Percentiles rank a stretch among this genome's conserved stretches.
phyloP scores from a whole-genome alignment of 441 rosid genomes.

The Brassica balearica region DNA sequence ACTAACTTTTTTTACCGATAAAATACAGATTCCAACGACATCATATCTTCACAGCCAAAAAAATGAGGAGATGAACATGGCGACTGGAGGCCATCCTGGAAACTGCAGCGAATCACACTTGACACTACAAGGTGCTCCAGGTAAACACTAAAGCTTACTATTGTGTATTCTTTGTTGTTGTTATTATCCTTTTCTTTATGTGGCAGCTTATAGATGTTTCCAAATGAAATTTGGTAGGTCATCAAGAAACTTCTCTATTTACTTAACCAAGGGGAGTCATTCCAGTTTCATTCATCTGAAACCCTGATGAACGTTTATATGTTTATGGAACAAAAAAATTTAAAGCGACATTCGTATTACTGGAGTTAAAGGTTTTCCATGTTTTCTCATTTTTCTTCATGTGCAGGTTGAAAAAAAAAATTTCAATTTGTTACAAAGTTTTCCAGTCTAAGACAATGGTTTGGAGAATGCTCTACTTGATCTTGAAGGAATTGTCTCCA shows the following conservation, averaged over 20 bases:
- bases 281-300: not conserved
- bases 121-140: not conserved
- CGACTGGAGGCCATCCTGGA: not conserved
- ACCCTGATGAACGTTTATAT: slow-evolving; percentile 6
- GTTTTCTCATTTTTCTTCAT: not conserved
- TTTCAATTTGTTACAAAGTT: not conserved
- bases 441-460: slow-evolving; percentile 1
- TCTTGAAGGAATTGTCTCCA: not conserved
- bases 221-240: slow-evolving; percentile 52
- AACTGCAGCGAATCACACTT: not conserved
- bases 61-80: not conserved
- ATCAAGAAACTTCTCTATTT: slow-evolving; percentile 94
- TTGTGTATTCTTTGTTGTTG: not conserved
- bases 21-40: not conserved
- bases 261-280: slow-evolving; percentile 93
- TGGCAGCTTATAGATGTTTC: slow-evolving; percentile 9
- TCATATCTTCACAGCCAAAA: not conserved
- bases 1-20: not conserved
- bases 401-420: not conserved
- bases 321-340: not conserved
- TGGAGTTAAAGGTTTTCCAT: not conserved
- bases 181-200: slow-evolving; percentile 13
- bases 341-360: not conserved
- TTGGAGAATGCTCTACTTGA: not conserved
- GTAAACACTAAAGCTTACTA: not conserved